Percentiles rank a stretch among this genome's conserved stretches.
Conservation (phyloP, 2,329 filamentous ascomycete species). For the Paracamarosporium sp. region DNA sequence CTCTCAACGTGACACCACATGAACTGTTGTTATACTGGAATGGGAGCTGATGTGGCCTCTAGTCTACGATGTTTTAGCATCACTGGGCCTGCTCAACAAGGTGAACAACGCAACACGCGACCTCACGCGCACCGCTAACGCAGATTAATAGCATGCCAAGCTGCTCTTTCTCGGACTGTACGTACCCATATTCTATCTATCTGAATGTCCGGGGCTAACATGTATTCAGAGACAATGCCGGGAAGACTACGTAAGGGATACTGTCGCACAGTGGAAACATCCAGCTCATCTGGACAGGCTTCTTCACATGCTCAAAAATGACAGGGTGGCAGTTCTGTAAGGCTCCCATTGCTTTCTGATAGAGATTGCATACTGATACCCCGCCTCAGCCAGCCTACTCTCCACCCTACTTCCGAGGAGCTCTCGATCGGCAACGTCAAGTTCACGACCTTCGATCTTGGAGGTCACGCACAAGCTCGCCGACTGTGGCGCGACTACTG, state of each 20-base stretch:
- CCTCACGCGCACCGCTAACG: slow-evolving; percentile 13
- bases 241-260: slow-evolving; percentile 86
- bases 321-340: slow-evolving; percentile 88
- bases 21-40: slow-evolving; percentile 7
- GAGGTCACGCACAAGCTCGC: slow-evolving; percentile 48
- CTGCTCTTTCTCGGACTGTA: slow-evolving; percentile 75
- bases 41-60: slow-evolving; percentile 15
- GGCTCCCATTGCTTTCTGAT: slow-evolving; percentile 38
- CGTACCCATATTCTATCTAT: neutral
- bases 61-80: slow-evolving; percentile 91
- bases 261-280: slow-evolving; percentile 1
- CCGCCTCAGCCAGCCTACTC: slow-evolving; percentile 31
- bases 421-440: slow-evolving; percentile 65
- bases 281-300: slow-evolving; percentile 50
- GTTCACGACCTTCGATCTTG: slow-evolving; percentile 88
- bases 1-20: neutral
- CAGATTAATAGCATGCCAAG: slow-evolving; percentile 65
- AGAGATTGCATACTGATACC: slow-evolving; percentile 9
- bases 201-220: slow-evolving; percentile 40
- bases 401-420: slow-evolving; percentile 69
- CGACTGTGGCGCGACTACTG: slow-evolving; percentile 50
- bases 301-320: slow-evolving; percentile 90
- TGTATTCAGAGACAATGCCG: slow-evolving; percentile 91
- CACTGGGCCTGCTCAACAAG: slow-evolving; percentile 88
- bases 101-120: slow-evolving; percentile 14